Base-by-base conservation (phyloP, 1,284 basidiomycete species). In the Chalciporus sp. region DNA sequence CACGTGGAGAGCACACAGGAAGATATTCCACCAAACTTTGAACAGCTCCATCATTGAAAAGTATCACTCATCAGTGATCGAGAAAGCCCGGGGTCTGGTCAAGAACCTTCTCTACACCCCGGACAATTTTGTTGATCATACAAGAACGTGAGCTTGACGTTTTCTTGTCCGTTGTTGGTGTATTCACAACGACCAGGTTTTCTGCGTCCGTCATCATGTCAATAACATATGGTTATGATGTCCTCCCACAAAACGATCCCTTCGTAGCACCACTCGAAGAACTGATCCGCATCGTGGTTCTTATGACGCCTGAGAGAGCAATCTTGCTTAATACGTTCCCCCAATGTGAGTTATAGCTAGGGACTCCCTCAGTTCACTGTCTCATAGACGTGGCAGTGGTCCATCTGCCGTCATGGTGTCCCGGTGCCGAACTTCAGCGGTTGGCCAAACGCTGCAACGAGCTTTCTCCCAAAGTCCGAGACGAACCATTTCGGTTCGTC, bases 391-490 rank as follows among this genome's bases (percentile, higher is more conserved):
- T 14, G 9, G 39, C 44, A 67, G 68, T 67, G 19, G 26, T 55
- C 61, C 31, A 58, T 11, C 44, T 76, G 33, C 72, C 76, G 0
- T 51, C 67, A 7, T 76, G 70, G 72, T 58, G 74, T 33, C 73
- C 74, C 0, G 69, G 70, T 7, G 59, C 64, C 1, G 53, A 47
- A 17, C 61, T 70, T 17, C 58, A 66, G 23, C 67, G 56, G 27
- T 42, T 55, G 19, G 70, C 68, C 7, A 50, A 51, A 12, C 58
- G 62, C 43, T 61, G 65, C 44, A 62, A 55, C 42, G 53, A 62
- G 27, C 42, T 69, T n/a, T 64, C 63, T 14, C 46, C 62, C n/a
- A 54, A 62, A 20, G 59, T 72, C 45, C 58, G 60, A 42, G 60
- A 67, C 11, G 53, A 59, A 11, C 72, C 74, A 1, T 68, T 73